These are phyloP conservation scores for Xylariaceae sp. DNA, from an alignment of 2,329 filamentous ascomycete species.

Conservation along the genomic window DNA sequence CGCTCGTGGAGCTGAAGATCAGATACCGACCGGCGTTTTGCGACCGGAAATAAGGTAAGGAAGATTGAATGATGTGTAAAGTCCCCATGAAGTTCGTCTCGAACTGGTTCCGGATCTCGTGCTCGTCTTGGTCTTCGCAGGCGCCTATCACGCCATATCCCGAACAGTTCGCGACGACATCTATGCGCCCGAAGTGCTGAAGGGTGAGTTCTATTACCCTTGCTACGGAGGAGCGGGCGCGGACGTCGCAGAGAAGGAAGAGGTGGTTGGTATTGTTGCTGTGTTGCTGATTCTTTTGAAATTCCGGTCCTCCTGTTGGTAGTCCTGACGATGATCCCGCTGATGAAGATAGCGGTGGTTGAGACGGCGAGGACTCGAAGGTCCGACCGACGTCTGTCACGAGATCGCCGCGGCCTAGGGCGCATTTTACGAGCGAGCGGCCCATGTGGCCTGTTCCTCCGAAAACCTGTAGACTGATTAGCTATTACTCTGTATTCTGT, in stretches of 20 bases:
- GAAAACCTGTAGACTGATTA: too few relatives aligned
- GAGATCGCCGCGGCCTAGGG: constrained; percentile 73
- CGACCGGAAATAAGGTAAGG: constrained; percentile 79
- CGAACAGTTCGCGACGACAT: constrained; percentile 89
- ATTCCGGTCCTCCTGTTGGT: too few relatives aligned
- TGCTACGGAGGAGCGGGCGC: constrained; percentile 72
- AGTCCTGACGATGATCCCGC: too few relatives aligned
- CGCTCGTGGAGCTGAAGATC: constrained; percentile 90
- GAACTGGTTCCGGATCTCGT: constrained; percentile 92
- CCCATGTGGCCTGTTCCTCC: constrained; percentile 98
- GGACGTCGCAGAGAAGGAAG: constrained; percentile 84
- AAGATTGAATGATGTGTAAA: constrained; percentile 85
- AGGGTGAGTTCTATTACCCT: constrained; percentile 68
- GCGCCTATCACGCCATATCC: constrained; percentile 94
- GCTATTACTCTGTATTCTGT: constrained; percentile 10
- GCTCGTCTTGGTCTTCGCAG: constrained; percentile 94
- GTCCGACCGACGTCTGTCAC: constrained; percentile 84
- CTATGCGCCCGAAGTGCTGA: constrained; percentile 72
- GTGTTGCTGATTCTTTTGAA: constrained; percentile 70
- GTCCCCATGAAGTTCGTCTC: constrained; percentile 98
- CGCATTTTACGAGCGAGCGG: constrained; percentile 79
- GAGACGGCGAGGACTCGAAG: constrained; percentile 69
- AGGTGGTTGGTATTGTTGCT: constrained; percentile 69
- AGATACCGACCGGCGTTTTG: constrained; percentile 76
- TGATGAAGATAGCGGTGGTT: too few relatives aligned